Conservation (phyloP, 495 filamentous ascomycete genomes). For the Talaromyces trachyspermus region DNA sequence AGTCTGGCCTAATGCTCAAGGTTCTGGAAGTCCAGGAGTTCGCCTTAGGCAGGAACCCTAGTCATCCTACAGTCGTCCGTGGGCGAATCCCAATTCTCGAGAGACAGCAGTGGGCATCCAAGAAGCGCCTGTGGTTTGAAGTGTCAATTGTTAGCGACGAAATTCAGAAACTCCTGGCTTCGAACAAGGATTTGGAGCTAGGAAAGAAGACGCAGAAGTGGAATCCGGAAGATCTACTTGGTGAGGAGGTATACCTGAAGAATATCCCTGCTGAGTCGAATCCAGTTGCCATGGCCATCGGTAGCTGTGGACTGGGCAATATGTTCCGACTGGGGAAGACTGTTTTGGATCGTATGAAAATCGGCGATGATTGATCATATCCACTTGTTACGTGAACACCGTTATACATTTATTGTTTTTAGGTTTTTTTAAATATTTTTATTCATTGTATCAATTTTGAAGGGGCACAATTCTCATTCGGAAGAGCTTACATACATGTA, state of each 20-base stretch:
- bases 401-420: too few relatives aligned
- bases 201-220: constrained; percentile 27
- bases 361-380: background rate
- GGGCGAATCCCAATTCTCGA: constrained; percentile 13
- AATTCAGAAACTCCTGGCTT: constrained; percentile 20
- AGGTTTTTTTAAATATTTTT: too few relatives aligned
- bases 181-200: constrained; percentile 23
- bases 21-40: constrained; percentile 38
- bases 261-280: background rate
- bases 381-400: too few relatives aligned
- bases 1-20: constrained; percentile 24
- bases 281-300: constrained; percentile 18
- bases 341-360: background rate
- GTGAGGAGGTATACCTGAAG: constrained; percentile 11
- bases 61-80: constrained; percentile 10
- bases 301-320: constrained; percentile 22
- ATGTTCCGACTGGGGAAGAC: constrained; percentile 15
- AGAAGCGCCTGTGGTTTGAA: constrained; percentile 38
- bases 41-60: constrained; percentile 9
- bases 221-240: constrained; percentile 19
- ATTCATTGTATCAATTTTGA: too few relatives aligned
- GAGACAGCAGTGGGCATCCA: background rate
- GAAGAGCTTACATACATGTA: too few relatives aligned
- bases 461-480: too few relatives aligned
- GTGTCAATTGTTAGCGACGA: constrained; percentile 26